Base-by-base conservation (phyloP, 176 grass and related monocot species). In the Thalia dealbata region DNA sequence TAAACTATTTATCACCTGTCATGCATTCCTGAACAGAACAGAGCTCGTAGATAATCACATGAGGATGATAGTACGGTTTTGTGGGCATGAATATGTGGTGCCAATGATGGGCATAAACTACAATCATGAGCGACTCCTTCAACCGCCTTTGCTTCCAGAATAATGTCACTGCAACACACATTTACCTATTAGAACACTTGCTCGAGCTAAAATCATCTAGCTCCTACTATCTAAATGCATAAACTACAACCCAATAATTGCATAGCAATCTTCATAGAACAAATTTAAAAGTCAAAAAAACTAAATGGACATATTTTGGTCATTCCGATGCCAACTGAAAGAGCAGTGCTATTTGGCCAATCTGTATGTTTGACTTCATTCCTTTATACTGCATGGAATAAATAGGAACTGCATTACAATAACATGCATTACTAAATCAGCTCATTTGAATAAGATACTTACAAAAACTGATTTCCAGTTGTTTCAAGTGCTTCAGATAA, bases 21-120 rank as follows among this genome's bases (percentile, higher is more conserved):
- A 14, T 96, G 82, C 93, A 92, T 96, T 54, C 93, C 89, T 16
- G 93, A 92, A 0, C 54, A 78, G 80, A 96, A 96, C 8, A 96
- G 80, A 38, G 89, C 89, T 19, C 82, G 80, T 29, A 96, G 52
- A 51, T 96, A 96, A 82, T 90, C 89, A 9, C 89, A 90, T 73
- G 65, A 82, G 22, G 76, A 78, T 61, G 48, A 84, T 71, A 96
- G 63, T 71, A 96, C 58, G 51, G 88, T 82, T 70, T 88, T 96
- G 76, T 96, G 89, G 22, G 78, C 38, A 50, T 96, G 93, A 52
- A 81, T 38, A 55, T 96, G 93, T 8, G 80, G 76, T n/a, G 70
- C 78, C 0, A 42, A 80, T n/a, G 83, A 69, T 38, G 86, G 67
- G 71, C 93, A 96, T 27, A 66, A 50, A 4, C 52, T 69, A 72